phyloP scores from a whole-genome alignment of 2,329 filamentous ascomycete species.

The Aspergillaceae sp. region DNA sequence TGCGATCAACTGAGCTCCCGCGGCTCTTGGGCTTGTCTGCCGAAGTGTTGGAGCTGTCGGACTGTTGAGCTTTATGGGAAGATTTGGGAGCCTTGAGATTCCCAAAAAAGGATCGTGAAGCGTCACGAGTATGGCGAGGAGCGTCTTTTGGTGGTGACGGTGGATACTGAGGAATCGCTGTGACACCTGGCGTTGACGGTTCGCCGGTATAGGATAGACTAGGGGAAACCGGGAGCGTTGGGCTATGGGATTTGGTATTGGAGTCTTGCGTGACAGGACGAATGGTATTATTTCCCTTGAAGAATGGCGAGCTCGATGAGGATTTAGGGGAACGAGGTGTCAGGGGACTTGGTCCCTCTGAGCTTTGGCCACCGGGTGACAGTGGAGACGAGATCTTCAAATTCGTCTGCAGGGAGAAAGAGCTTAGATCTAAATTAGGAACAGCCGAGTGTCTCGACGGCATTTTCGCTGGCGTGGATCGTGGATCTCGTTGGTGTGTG shows the following conservation, averaged over 20 bases:
- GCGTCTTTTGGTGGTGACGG: slow-evolving; percentile 35
- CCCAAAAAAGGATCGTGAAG: slow-evolving; percentile 40
- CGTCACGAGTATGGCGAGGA: slow-evolving; percentile 35
- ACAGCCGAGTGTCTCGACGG: slow-evolving; percentile 28
- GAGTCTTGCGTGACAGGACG: slow-evolving; percentile 33
- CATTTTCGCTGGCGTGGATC: slow-evolving; percentile 19
- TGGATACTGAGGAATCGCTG: slow-evolving; percentile 39
- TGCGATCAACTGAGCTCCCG: slow-evolving; percentile 38
- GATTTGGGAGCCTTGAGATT: slow-evolving; percentile 40
- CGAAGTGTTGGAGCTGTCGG: slow-evolving; percentile 31
- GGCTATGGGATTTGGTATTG: slow-evolving; percentile 20
- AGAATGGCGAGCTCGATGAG: slow-evolving; percentile 27
- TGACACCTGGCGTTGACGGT: slow-evolving; percentile 35
- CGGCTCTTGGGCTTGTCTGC: slow-evolving; percentile 33
- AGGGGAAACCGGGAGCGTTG: slow-evolving; percentile 22
- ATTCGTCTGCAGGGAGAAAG: slow-evolving; percentile 22
- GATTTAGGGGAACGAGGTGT: slow-evolving; percentile 33
- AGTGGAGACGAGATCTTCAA: slow-evolving; percentile 24
- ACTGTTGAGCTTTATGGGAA: slow-evolving; percentile 33
- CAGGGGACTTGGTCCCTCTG: slow-evolving; percentile 27
- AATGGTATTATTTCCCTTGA: slow-evolving; percentile 27
- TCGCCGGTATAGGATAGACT: slow-evolving; percentile 11
- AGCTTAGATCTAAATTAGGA: slow-evolving; percentile 31
- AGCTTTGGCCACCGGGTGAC: slow-evolving; percentile 27
- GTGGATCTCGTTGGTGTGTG: slow-evolving; percentile 4